Evolutionary conservation across 441 rosid genomes (phyloP).

Genomic region (Pelargonium exstipulatum): DNA sequence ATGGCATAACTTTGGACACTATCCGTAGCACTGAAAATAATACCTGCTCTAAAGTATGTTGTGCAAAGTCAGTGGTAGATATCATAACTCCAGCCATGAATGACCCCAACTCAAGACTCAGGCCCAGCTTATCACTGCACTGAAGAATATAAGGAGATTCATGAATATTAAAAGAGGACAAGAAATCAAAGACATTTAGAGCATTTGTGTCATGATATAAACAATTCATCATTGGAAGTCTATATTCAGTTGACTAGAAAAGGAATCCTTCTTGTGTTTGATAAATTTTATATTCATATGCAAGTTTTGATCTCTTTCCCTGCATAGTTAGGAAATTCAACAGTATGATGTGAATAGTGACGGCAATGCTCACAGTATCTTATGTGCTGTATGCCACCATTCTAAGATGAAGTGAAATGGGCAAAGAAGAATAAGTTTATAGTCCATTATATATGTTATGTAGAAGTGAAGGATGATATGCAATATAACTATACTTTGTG

Average conservation of each 20-base stretch:
- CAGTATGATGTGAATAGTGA: not conserved
- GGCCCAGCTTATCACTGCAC: slow-evolving; percentile 99
- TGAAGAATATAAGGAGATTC: slow-evolving; percentile 40
- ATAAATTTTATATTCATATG: not conserved
- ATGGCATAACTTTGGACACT: not conserved
- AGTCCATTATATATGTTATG: not conserved
- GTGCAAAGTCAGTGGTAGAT: slow-evolving; percentile 89
- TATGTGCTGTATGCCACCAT: not conserved
- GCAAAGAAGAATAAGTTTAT: not conserved
- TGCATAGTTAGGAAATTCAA: not conserved
- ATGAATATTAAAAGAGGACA: slow-evolving; percentile 15
- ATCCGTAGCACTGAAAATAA: slow-evolving; percentile 7
- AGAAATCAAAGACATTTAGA: not conserved
- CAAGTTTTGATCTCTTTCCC: not conserved
- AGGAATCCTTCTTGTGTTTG: not conserved
- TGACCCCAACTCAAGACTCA: slow-evolving; percentile 97
- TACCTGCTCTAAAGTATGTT: slow-evolving; percentile 97
- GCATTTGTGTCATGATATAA: not conserved
- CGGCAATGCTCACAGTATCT: not conserved
- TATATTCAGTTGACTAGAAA: not conserved
- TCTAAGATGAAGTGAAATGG: not conserved
- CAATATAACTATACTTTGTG: slow-evolving; percentile 14
- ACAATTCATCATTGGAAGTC: not conserved
- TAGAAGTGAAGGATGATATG: not conserved
- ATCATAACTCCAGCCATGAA: slow-evolving; percentile 98